Conservation (phyloP, 1,284 basidiomycete genomes). For the Inonotus obliquus region DNA sequence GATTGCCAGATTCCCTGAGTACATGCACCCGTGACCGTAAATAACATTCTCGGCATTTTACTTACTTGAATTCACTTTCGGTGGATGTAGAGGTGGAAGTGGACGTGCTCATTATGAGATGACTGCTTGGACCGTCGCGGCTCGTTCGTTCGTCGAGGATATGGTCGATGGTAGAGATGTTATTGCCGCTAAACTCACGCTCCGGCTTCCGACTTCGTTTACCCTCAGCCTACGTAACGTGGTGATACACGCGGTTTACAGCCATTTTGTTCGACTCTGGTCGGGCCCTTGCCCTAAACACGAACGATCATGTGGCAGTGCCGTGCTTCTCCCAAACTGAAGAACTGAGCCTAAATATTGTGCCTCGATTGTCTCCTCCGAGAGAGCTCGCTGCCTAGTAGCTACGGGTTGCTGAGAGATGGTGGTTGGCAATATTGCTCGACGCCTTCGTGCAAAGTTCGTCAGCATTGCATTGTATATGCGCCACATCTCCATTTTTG, state of each 20-base stretch:
- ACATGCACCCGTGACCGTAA: not conserved
- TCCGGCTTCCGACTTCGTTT: not conserved
- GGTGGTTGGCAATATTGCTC: not conserved
- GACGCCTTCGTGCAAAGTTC: no score
- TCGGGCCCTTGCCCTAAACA: not conserved
- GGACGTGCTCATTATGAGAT: not conserved
- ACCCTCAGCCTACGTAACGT: constrained; percentile 8
- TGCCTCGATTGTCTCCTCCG: not conserved
- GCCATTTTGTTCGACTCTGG: not conserved
- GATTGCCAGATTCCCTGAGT: not conserved
- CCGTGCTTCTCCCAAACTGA: not conserved
- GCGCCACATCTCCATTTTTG: not conserved
- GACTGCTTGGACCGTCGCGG: not conserved
- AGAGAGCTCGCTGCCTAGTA: not conserved
- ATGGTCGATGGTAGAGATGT: constrained; percentile 4
- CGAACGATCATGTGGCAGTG: not conserved
- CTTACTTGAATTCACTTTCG: constrained; percentile 10
- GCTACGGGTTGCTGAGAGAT: not conserved
- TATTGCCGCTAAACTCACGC: constrained; percentile 1
- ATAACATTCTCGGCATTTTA: not conserved
- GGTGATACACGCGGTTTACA: constrained; percentile 9
- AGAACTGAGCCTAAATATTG: not conserved
- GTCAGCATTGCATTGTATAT: not conserved
- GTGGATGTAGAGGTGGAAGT: not conserved
- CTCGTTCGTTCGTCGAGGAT: not conserved